Evolutionary conservation across 768 basidiomycete species (phyloP).

Genomic region (Leccinum obscurum): DNA sequence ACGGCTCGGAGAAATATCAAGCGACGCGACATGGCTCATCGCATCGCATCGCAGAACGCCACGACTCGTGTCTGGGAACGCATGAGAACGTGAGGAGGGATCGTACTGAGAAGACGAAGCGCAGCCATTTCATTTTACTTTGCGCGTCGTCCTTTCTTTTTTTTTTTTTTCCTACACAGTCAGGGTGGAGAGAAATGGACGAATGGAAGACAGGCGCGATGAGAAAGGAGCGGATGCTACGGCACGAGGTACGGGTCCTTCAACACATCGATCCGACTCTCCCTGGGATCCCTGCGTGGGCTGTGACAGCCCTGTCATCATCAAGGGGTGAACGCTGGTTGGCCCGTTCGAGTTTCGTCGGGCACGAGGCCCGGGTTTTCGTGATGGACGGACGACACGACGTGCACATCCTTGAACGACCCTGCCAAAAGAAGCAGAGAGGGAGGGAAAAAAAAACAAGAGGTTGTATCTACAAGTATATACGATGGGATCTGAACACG

Average conservation of each 20-base stretch:
- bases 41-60: background rate
- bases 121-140: background rate
- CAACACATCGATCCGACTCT: background rate
- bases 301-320: background rate
- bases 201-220: background rate
- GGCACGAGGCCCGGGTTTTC: constrained; percentile 8
- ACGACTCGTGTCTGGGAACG: constrained; percentile 9
- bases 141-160: background rate
- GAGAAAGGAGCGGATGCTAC: background rate
- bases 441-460: constrained; percentile 4
- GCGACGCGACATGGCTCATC: background rate
- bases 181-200: background rate
- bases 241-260: background rate
- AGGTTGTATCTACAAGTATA: background rate
- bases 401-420: constrained; percentile 1
- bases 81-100: background rate
- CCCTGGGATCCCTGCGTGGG: background rate
- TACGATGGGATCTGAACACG: background rate
- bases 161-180: constrained; percentile 2
- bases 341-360: background rate
- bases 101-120: constrained; percentile 2
- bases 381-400: constrained; percentile 1
- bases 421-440: constrained; percentile 5
- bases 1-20: background rate
- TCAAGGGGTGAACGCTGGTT: background rate